Evolutionary conservation across 2,329 filamentous ascomycete genomes (phyloP), one percentile per base, ranked within the genome.

Genomic region (Trichophyton mentagrophytes): DNA sequence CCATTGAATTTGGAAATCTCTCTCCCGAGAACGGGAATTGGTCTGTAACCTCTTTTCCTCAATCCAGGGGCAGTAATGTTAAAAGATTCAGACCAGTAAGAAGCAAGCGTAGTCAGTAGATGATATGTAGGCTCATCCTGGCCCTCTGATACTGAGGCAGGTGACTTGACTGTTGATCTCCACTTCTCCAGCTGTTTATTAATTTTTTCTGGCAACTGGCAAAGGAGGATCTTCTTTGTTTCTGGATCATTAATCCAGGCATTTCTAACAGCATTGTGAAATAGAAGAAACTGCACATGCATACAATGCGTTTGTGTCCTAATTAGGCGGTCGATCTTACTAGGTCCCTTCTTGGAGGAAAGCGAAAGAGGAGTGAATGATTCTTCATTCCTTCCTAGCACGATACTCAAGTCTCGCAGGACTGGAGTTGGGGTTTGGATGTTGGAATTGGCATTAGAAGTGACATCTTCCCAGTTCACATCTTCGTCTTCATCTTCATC

Each of bases 61-160:
- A 97, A 69, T 0, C 89, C 89, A 0, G 91, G 90, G 0, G 86
- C 82, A 0, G 85, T 89, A 49, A 93, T 79, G 1, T 78, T 82
- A 72, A 95, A 99, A 38, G 85, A 81, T 67, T 90, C 87, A 70
- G 86, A 90, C 93, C 93, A 99, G 79, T 90, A 96, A 1, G 85
- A 82, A 8, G 86, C 79, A n/a, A 99, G 75, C 2, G 84, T 79
- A 67, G 87, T 87, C 68, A 97, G 78, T 3, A 97, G 77, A 22
- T 85, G 80, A 59, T 92, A 82, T 3, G 95, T 74, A 0, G 91
- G 90, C 71, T 96, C 91, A 40, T 25, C 25, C 51, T 25, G 22
- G 30, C 17, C 70, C 64, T 75, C 71, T 58, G 67, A 70, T 62
- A 64, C 67, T 1, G 69, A 72, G 60, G 78, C 78, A 0, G 65